Evolutionary conservation across 2,329 filamentous ascomycete species (phyloP), one percentile per base, ranked within the genome.

Genomic region (Claviceps digitariae): DNA sequence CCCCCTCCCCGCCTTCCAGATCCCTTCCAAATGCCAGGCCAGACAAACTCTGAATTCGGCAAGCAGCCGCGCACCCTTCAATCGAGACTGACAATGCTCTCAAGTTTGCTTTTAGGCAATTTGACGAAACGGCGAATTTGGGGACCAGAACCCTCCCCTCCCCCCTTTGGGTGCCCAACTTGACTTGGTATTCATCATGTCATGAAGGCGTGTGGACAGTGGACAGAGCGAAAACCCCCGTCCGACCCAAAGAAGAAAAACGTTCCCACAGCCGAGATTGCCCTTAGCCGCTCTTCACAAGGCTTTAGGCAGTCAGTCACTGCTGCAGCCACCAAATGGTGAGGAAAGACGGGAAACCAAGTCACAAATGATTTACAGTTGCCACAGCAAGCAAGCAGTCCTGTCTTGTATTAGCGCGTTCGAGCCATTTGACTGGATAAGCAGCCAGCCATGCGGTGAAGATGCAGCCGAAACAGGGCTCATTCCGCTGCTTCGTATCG

Each of bases 151-250:
- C 27, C 45, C 38, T n/a, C n/a, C 40, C 10, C 10, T 9, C n/a
- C n/a, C 25, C 17, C 15, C 44, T 43, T 45, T 12, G n/a, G 36
- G 53, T 55, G 53, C 51, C 55, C 47, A 29, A 53, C 43, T 44
- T 23, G 34, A 48, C 21, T 41, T 15, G 27, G 29, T 40, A 27
- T 23, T 45, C 15, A 38, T 38, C 47, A 41, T 54, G 9, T 38
- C 25, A 9, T 29, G 36, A 51, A 50, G 47, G 53, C 38, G 51
- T 52, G 50, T 38, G 25, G 40, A 54, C 29, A 29, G 45, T 21
- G 10, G 6, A 10, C 10, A 38, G 15, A 4, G 15, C 13, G 9
- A 34, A 12, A 34, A 29, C n/a, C n/a, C n/a, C n/a, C n/a, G 27
- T 4, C 27, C 4, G 8, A 29, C 4, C 27, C 4, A 29, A 43